Conservation (phyloP, 148 eudicot species). For the Chenopodium album region DNA sequence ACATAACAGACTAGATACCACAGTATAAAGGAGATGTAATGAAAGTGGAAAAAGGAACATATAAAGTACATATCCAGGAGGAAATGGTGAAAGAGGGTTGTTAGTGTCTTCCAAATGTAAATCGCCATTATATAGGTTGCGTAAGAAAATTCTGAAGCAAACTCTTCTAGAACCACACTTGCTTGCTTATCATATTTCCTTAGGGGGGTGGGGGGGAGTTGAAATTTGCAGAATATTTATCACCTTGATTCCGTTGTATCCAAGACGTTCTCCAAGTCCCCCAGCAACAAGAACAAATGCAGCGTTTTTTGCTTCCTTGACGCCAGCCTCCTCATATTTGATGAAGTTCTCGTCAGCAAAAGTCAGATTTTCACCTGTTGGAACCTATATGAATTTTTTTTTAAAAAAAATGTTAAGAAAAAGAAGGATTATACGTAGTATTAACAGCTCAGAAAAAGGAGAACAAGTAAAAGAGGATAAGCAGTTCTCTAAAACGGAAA, state of each 20-base stretch:
- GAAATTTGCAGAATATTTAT: constrained; percentile 8
- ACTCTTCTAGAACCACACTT: not conserved
- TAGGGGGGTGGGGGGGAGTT: not conserved
- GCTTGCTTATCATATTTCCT: not conserved
- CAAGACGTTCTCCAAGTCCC: constrained; percentile 98
- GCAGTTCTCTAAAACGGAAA: too few species aligned
- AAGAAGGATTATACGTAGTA: too few species aligned
- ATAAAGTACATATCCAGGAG: not conserved
- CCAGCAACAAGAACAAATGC: constrained; percentile 99
- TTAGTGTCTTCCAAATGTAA: not conserved
- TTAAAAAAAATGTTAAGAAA: not conserved
- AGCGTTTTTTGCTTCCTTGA: constrained; percentile 77
- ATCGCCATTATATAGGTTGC: not conserved
- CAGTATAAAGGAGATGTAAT: not conserved
- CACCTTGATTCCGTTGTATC: constrained; percentile 97
- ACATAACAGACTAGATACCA: not conserved
- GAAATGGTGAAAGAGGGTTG: not conserved
- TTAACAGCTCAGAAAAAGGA: too few species aligned
- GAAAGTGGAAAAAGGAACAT: not conserved
- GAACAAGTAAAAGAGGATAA: too few species aligned
- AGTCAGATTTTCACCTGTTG: constrained; percentile 79
- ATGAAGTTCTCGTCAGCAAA: constrained; percentile 78
- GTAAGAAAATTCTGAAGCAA: not conserved
- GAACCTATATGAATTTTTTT: constrained; percentile 54
- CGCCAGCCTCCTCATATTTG: constrained; percentile 76